Percentiles rank a stretch among this genome's conserved stretches.
Evolutionary conservation across 83 land plant genomes (phyloP).

Genomic region (Picea abies): DNA sequence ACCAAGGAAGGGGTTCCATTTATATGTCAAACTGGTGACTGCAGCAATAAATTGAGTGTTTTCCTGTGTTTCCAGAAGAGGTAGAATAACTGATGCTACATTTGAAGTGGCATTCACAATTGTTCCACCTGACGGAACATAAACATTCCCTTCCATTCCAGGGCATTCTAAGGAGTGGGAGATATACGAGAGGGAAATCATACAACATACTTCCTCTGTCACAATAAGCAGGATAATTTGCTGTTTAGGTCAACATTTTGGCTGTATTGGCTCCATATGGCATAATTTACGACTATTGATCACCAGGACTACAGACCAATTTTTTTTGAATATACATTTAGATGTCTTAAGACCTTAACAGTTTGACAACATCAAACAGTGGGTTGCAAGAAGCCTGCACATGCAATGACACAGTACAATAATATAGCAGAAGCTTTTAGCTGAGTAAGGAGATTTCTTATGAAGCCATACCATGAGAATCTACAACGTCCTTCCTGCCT

Average conservation of each 20-base stretch:
- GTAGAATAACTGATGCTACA: background rate
- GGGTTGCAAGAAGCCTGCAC: background rate
- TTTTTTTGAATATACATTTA: background rate
- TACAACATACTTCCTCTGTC: background rate
- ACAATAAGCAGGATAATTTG: background rate
- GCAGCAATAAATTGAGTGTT: background rate
- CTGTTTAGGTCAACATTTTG: background rate
- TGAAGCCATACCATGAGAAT: background rate
- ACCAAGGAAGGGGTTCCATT: background rate
- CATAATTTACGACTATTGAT: background rate
- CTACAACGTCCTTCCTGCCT: background rate
- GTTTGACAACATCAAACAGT: background rate
- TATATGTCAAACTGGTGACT: background rate
- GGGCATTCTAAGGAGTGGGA: background rate
- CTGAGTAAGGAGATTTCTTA: background rate
- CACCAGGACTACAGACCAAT: background rate
- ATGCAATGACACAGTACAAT: background rate
- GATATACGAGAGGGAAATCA: background rate
- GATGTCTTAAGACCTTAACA: background rate
- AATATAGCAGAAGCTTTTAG: background rate
- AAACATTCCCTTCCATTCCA: background rate
- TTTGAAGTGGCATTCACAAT: background rate
- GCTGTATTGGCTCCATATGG: background rate
- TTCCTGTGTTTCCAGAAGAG: background rate
- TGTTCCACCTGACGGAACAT: no score